phyloP scores from a whole-genome alignment of 1,284 basidiomycete species.

The Puccinia coronata region DNA sequence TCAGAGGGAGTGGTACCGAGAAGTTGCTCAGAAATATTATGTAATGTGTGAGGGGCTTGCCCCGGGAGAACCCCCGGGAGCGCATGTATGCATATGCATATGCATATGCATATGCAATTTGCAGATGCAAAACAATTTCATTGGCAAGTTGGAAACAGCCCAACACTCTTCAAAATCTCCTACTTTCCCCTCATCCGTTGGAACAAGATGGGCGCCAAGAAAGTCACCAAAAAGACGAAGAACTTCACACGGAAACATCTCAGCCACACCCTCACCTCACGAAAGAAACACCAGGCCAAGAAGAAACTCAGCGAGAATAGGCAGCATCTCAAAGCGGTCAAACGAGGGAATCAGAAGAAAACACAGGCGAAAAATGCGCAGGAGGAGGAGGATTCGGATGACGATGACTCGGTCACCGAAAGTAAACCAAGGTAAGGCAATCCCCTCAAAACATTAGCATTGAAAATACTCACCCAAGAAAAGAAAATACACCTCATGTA shows the following conservation, averaged over 20 bases:
- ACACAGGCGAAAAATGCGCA: not conserved
- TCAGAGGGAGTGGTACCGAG: no score
- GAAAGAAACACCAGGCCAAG: constrained; percentile 47
- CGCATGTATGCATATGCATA: not conserved
- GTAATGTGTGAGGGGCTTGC: not conserved
- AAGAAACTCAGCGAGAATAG: constrained; percentile 35
- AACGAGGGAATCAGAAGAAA: not conserved
- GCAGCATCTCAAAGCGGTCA: constrained; percentile 27
- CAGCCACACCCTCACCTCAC: constrained; percentile 21
- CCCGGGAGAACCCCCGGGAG: not conserved
- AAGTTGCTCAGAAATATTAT: no score
- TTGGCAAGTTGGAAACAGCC: not conserved
- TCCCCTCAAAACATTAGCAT: no score
- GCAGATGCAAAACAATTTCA: no score
- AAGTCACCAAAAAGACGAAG: constrained; percentile 40
- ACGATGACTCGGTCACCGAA: constrained; percentile 33
- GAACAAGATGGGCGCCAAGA: constrained; percentile 37
- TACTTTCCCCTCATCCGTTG: no score
- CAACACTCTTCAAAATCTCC: no score
- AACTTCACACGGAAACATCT: constrained; percentile 46
- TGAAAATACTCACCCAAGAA: no score
- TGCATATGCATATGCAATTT: not conserved
- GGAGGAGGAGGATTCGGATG: not conserved
- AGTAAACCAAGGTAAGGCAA: constrained; percentile 26
- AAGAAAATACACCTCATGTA: not conserved